Evolutionary conservation across 768 basidiomycete species (phyloP), one percentile per base, ranked within the genome.

Genomic region (Suillus fuscotomentosus): DNA sequence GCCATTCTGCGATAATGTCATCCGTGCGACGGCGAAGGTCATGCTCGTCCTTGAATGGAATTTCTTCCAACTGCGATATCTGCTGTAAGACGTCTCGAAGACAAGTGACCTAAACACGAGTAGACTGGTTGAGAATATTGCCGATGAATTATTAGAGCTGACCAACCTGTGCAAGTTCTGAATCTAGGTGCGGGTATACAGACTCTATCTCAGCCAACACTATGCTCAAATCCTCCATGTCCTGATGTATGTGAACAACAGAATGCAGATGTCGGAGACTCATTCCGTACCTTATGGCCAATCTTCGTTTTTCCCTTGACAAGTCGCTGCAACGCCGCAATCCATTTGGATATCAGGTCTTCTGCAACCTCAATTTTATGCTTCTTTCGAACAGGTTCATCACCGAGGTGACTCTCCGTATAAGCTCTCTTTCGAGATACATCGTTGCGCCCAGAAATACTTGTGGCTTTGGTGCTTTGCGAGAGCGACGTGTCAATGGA

Each of bases 121-220:
- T 17, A 0, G 17, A 27, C 67, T 55, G 63, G 48, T 39, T 22
- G 51, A 31, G n/a, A 50, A 31, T 17, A 36, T 27, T 39, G 31
- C 61, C 14, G 24, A 0, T 5, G 36, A 36, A 20, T 22, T 17
- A 51, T 34, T n/a, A 15, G 13, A 27, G 48, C 15, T 15, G 43
- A 69, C 74, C 56, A 17, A 77, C 75, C 66, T 42, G 20, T 20
- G 60, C 24, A 45, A 38, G 11, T 31, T 24, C 61, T 8, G 38
- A 55, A 41, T 69, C 63, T 14, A 71, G 56, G 20, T 27, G 38
- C 5, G 60, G 66, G 45, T 67, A 72, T 13, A 66, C 47, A 10
- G 75, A 75, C 39, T 77, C 75, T 55, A 75, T 71, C 60, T 77
- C 71, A 4, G 74, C 74, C 27, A 75, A 68, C 36, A 68, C 51